A percentile compares a stretch with the other conserved stretches of the same genome.
Evolutionary conservation across 2,329 filamentous ascomycete species (phyloP).

Genomic region (Hypoxylon sp.): DNA sequence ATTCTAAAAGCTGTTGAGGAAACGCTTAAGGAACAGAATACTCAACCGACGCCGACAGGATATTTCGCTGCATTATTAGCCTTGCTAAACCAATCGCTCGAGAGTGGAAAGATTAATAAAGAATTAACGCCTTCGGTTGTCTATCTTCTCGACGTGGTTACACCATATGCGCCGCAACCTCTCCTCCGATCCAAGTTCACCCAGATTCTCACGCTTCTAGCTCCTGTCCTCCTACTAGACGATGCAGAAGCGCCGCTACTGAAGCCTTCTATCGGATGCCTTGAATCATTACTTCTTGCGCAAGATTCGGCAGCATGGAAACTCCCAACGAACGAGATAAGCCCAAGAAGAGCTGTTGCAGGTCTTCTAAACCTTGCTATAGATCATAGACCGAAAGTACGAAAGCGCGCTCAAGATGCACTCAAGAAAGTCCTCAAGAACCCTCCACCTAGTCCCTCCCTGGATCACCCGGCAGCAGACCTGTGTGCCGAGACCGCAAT

Average conservation of each 20-base stretch:
- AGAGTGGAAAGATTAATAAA: conserved; percentile 78
- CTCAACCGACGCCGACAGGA: conserved; percentile 85
- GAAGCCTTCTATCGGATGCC: conserved; percentile 88
- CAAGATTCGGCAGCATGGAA: conserved; percentile 93
- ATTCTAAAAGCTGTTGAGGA: conserved; percentile 94
- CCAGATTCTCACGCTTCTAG: conserved; percentile 89
- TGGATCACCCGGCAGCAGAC: conserved; percentile 95
- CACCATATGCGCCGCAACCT: conserved; percentile 84
- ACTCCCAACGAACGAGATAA: conserved; percentile 83
- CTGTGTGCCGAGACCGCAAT: conserved; percentile 95
- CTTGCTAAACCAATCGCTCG: conserved; percentile 83
- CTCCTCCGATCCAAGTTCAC: conserved; percentile 95
- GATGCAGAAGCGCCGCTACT: conserved; percentile 91
- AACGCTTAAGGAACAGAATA: conserved; percentile 89
- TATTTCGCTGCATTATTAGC: conserved; percentile 97
- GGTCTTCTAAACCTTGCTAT: conserved; percentile 87
- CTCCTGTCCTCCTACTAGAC: conserved; percentile 82
- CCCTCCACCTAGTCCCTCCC: conserved; percentile 88
- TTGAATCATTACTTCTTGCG: conserved; percentile 90
- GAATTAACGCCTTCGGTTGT: conserved; percentile 89
- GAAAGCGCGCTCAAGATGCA: conserved; percentile 93
- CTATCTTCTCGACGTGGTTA: conserved; percentile 94
- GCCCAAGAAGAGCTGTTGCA: conserved; percentile 88
- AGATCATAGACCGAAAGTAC: conserved; percentile 91
- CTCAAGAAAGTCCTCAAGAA: conserved; percentile 85